These are phyloP conservation scores for Chalaropsis thielavioides DNA, from an alignment of 2,329 filamentous ascomycete species.

Conservation along the genomic window DNA sequence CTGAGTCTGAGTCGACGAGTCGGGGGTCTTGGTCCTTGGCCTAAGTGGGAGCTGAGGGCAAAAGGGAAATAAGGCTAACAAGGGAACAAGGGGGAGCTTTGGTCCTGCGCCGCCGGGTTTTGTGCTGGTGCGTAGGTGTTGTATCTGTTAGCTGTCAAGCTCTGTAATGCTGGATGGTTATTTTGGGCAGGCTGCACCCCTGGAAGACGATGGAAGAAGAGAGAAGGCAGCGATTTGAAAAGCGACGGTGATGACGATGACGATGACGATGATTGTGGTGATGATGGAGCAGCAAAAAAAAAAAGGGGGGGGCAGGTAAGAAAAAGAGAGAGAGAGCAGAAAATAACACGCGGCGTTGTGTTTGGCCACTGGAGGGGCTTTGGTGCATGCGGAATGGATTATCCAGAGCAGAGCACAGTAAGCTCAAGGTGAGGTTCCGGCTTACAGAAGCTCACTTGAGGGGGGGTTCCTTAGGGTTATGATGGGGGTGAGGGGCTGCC, in stretches of 20 bases:
- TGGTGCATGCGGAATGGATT: not conserved
- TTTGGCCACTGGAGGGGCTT: not conserved
- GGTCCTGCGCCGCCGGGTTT: not conserved
- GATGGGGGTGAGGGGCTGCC: not conserved
- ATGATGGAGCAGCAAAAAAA: not conserved
- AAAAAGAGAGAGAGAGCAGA: not conserved
- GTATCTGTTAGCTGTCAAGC: conserved; percentile 11
- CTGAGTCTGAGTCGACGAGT: not conserved
- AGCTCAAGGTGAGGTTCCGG: not conserved
- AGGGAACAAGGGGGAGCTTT: conserved; percentile 4
- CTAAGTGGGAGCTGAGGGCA: not conserved
- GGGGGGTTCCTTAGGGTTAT: not conserved
- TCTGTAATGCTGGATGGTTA: not conserved
- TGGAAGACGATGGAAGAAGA: conserved; percentile 6
- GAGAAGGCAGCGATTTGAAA: not conserved
- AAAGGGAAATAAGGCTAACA: conserved; percentile 4
- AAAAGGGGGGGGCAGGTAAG: not conserved
- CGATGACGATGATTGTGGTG: not conserved
- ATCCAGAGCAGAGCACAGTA: not conserved
- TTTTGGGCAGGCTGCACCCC: not conserved
- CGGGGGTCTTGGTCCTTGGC: not conserved
- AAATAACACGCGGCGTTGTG: not conserved
- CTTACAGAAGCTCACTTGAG: not conserved
- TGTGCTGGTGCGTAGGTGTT: no score
- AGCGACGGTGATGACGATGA: not conserved